Percentiles rank a stretch among this genome's conserved stretches.
These are phyloP conservation scores for Phyllosticta citriasiana DNA, from an alignment of 2,329 filamentous ascomycete genomes.

Conservation along the genomic window DNA sequence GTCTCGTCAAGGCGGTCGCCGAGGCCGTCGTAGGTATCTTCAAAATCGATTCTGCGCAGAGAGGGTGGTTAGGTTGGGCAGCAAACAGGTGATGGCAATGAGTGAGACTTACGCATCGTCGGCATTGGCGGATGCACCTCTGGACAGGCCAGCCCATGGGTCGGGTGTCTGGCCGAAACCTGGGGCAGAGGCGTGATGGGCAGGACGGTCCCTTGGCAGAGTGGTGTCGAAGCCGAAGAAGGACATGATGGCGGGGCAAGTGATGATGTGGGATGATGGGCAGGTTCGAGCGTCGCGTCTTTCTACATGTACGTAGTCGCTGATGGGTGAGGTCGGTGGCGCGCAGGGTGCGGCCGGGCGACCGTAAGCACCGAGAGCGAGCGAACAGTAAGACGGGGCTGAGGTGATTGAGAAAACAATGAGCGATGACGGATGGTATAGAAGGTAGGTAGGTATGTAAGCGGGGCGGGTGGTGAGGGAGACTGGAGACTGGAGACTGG, in stretches of 20 bases:
- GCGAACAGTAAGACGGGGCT: neutral
- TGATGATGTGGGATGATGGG: constrained; percentile 10
- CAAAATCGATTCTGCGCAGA: constrained; percentile 64
- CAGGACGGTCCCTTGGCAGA: constrained; percentile 47
- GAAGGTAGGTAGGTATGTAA: neutral
- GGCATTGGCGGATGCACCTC: constrained; percentile 41
- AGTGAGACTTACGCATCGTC: constrained; percentile 46
- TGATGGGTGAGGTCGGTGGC: constrained; percentile 14
- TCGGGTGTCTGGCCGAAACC: constrained; percentile 79
- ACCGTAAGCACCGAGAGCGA: neutral
- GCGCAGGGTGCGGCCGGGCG: neutral
- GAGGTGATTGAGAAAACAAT: neutral
- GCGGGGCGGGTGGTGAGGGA: too few species aligned
- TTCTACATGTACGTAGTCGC: neutral
- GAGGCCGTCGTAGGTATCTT: constrained; percentile 93
- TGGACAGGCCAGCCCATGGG: constrained; percentile 76
- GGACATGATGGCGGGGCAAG: constrained; percentile 51
- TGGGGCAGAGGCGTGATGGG: constrained; percentile 58
- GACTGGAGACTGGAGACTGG: too few species aligned
- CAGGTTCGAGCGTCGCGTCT: neutral
- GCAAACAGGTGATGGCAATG: constrained; percentile 14
- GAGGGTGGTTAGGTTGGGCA: constrained; percentile 33
- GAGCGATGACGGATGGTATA: neutral
- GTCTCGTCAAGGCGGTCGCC: constrained; percentile 85
- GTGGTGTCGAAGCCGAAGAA: constrained; percentile 83